Evolutionary conservation across 2,329 filamentous ascomycete genomes (phyloP).

Genomic region (Cytospora piceae): DNA sequence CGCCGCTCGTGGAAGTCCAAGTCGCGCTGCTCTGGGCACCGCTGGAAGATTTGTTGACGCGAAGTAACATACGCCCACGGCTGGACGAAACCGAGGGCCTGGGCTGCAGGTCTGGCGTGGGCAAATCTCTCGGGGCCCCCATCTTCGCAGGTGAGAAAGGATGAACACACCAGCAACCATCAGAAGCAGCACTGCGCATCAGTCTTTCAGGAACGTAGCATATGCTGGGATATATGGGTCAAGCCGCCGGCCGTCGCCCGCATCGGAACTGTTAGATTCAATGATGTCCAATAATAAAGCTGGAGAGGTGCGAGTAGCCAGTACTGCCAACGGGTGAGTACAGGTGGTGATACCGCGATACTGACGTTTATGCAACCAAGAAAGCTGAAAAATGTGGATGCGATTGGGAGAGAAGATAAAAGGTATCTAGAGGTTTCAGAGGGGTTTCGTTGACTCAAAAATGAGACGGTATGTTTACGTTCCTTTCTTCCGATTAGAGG

Average conservation of each 20-base stretch:
- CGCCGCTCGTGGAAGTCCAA: constrained; percentile 61
- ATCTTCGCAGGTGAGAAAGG: constrained; percentile 7
- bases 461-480: constrained; percentile 12
- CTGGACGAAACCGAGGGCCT: constrained; percentile 27
- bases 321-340: constrained; percentile 25
- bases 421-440: not conserved
- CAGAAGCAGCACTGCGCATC: constrained; percentile 19
- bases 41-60: constrained; percentile 28
- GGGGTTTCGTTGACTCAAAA: constrained; percentile 1
- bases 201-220: constrained; percentile 10
- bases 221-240: constrained; percentile 3
- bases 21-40: constrained; percentile 51
- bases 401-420: constrained; percentile 5
- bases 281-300: constrained; percentile 28
- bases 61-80: constrained; percentile 18
- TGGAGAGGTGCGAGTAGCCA: constrained; percentile 21
- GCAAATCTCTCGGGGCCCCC: constrained; percentile 20
- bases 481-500: not conserved
- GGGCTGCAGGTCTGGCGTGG: constrained; percentile 29
- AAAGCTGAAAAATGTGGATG: constrained; percentile 16
- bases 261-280: constrained; percentile 13
- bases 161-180: constrained; percentile 11
- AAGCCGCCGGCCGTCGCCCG: constrained; percentile 4
- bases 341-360: constrained; percentile 27
- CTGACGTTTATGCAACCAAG: constrained; percentile 20